Evolutionary conservation across 2,329 filamentous ascomycete genomes (phyloP).

Genomic region (Arthroderma sp.): DNA sequence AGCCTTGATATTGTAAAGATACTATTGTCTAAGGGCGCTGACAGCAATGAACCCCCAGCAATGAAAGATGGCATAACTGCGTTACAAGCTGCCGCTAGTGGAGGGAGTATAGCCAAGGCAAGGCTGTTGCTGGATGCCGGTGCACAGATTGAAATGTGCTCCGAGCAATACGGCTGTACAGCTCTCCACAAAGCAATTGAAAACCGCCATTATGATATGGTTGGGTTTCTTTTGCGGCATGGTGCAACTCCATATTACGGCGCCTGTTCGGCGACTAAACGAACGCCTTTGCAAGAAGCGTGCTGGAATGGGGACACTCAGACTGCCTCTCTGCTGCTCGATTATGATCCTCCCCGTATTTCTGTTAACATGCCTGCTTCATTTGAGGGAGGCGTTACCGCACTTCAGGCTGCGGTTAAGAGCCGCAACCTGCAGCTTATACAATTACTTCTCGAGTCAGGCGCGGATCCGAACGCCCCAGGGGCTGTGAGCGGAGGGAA

Average conservation of each 20-base stretch:
- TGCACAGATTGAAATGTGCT: conserved; percentile 2
- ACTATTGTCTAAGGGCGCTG: conserved; percentile 20
- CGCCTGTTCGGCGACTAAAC: not conserved
- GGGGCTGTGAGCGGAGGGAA: not conserved
- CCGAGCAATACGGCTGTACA: conserved; percentile 4
- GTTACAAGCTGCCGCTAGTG: conserved; percentile 10
- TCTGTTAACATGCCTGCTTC: conserved; percentile 9
- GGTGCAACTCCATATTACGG: conserved; percentile 4
- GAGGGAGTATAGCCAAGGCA: not conserved
- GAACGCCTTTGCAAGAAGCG: conserved; percentile 2
- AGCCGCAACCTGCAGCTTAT: conserved; percentile 2
- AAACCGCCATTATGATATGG: conserved; percentile 1
- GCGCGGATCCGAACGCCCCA: conserved; percentile 9
- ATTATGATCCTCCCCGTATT: not conserved
- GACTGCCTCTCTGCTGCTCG: conserved; percentile 1
- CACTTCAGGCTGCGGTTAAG: conserved; percentile 6
- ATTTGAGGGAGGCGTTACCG: conserved; percentile 1
- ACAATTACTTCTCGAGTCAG: conserved; percentile 5
- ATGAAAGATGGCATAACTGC: conserved; percentile 10
- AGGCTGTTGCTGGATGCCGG: not conserved
- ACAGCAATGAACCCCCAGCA: conserved; percentile 16
- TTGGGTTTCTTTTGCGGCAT: conserved; percentile 1
- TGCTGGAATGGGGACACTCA: conserved; percentile 1
- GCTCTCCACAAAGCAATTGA: conserved; percentile 7
- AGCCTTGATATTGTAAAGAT: not conserved